A percentile compares a stretch with the other conserved stretches of the same genome.
These are phyloP conservation scores for Fonsecaea monophora DNA, from an alignment of 2,329 filamentous ascomycete species.

Conservation along the genomic window DNA sequence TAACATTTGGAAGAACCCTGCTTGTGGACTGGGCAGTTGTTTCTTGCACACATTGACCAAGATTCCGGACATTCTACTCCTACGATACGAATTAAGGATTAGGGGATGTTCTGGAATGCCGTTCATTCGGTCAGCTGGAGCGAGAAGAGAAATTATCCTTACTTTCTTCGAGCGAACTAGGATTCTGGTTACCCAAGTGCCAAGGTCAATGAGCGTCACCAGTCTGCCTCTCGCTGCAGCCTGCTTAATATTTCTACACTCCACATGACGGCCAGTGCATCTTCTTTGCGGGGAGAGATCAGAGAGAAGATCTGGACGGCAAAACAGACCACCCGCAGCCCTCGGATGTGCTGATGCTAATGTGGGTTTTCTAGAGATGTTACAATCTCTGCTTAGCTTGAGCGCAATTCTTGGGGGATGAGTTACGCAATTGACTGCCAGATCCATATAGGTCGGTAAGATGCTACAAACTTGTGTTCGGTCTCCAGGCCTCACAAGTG, in stretches of 20 bases:
- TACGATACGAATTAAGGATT: constrained; percentile 27
- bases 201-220: neutral
- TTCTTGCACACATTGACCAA: constrained; percentile 14
- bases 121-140: constrained; percentile 3
- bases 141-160: neutral
- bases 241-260: neutral
- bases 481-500: neutral
- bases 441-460: neutral
- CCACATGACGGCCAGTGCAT: neutral
- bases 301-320: neutral
- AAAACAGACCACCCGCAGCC: neutral
- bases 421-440: neutral
- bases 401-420: neutral
- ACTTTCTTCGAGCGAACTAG: neutral
- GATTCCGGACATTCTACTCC: constrained; percentile 16
- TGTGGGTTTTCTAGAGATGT: neutral
- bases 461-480: neutral
- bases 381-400: neutral
- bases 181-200: neutral
- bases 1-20: constrained; percentile 16
- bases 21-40: constrained; percentile 22
- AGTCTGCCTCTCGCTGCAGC: neutral
- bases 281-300: constrained; percentile 1
- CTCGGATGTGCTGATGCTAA: neutral
- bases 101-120: constrained; percentile 15